Conservation (phyloP, 352 stramenopile species). For the Thalassiosira oceanica region DNA sequence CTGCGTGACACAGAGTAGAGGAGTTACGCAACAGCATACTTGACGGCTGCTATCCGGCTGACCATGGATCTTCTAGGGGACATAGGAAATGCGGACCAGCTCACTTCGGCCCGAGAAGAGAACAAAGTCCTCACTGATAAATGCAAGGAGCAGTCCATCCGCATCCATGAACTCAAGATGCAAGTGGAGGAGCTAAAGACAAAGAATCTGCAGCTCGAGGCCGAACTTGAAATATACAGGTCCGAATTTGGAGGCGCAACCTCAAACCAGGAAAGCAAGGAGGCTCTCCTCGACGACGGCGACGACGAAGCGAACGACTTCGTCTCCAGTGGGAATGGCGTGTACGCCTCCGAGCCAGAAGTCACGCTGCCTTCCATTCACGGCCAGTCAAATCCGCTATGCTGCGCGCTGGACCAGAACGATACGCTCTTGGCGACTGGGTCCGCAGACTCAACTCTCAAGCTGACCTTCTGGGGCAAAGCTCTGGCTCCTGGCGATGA, state of each 20-base stretch:
- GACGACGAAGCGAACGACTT: slow-evolving; percentile 56
- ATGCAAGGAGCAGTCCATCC: slow-evolving; percentile 57
- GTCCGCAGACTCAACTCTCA: slow-evolving; percentile 61
- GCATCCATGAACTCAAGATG: slow-evolving; percentile 48
- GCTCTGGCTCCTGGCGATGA: slow-evolving; percentile 39
- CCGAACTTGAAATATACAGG: slow-evolving; percentile 75
- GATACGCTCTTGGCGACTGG: slow-evolving; percentile 69
- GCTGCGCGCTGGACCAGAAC: slow-evolving; percentile 58
- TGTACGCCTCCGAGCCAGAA: slow-evolving; percentile 46
- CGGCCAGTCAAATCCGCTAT: slow-evolving; percentile 56
- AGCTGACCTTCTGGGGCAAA: slow-evolving; percentile 52
- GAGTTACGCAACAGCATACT: too few relatives aligned
- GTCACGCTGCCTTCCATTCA: slow-evolving; percentile 60
- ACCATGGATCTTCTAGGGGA: slow-evolving; percentile 78
- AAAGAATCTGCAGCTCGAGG: too few relatives aligned
- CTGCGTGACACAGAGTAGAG: too few relatives aligned
- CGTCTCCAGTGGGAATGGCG: slow-evolving; percentile 62
- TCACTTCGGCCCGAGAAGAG: slow-evolving; percentile 70
- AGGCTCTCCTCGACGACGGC: slow-evolving; percentile 16
- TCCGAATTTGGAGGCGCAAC: slow-evolving; percentile 26
- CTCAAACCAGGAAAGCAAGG: slow-evolving; percentile 12
- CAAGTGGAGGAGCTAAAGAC: slow-evolving; percentile 64
- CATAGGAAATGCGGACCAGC: slow-evolving; percentile 65
- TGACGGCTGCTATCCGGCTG: neutral
- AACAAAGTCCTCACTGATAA: slow-evolving; percentile 70